Evolutionary conservation across 768 basidiomycete species (phyloP).

Genomic region (Lactarius akahatsu): DNA sequence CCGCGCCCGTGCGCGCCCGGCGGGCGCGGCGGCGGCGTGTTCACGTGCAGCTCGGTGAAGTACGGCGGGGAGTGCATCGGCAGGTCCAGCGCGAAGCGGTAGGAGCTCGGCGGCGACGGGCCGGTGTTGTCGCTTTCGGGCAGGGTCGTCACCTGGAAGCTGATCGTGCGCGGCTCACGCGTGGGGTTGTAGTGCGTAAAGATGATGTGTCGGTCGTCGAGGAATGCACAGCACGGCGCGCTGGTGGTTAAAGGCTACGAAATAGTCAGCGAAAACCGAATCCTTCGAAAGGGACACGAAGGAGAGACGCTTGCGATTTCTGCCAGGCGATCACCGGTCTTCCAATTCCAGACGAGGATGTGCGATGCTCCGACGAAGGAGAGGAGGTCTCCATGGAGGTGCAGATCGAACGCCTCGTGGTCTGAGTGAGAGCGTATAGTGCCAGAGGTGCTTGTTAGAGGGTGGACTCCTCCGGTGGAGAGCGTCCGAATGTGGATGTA

Average conservation of each 20-base stretch:
- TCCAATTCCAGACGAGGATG: slow-evolving; percentile 14
- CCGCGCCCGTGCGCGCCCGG: background rate
- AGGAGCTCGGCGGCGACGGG: background rate
- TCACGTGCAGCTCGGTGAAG: background rate
- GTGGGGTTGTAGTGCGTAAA: background rate
- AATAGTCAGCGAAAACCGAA: background rate
- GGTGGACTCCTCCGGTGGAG: slow-evolving; percentile 16
- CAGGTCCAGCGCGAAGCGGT: background rate
- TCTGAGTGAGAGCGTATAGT: background rate
- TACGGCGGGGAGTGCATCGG: background rate
- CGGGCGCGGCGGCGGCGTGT: background rate
- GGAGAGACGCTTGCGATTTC: slow-evolving; percentile 3
- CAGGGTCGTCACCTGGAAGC: slow-evolving; percentile 1
- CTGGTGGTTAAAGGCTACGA: background rate
- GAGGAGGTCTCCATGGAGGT: background rate
- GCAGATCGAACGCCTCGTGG: background rate
- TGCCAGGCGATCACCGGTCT: background rate
- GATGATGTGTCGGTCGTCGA: slow-evolving; percentile 5
- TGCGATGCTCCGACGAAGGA: background rate
- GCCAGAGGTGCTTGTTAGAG: slow-evolving; percentile 12
- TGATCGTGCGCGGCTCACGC: background rate
- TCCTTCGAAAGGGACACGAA: background rate
- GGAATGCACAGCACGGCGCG: slow-evolving; percentile 2
- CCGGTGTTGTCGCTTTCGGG: background rate
- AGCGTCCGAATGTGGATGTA: slow-evolving; percentile 13